A percentile compares a stretch with the other conserved stretches of the same genome.
These are phyloP conservation scores for Backusella mclennaniae DNA, from an alignment of 192 early-diverging fungal genomes.

Conservation along the genomic window DNA sequence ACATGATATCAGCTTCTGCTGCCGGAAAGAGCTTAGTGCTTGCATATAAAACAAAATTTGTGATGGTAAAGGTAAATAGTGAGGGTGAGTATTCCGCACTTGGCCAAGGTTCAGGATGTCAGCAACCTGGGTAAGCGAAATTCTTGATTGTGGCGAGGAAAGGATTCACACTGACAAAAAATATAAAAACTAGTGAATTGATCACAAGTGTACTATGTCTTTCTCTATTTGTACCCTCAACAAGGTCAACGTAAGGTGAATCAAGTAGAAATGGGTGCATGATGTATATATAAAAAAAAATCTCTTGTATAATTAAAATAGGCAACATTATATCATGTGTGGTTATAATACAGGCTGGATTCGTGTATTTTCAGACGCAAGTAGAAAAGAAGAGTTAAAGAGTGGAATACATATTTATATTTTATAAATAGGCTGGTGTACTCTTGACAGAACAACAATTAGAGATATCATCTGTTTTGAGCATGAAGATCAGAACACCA, in stretches of 20 bases:
- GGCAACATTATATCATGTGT: conserved; percentile 49
- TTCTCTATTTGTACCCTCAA: conserved; percentile 49
- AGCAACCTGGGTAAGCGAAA: conserved; percentile 32
- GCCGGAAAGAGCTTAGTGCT: conserved; percentile 25
- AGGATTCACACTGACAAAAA: not conserved
- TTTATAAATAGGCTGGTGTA: conserved; percentile 38
- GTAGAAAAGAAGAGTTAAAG: not conserved
- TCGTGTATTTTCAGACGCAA: conserved; percentile 50
- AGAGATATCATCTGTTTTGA: conserved; percentile 42
- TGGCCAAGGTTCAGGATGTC: conserved; percentile 49
- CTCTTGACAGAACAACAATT: conserved; percentile 48
- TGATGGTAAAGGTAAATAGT: conserved; percentile 23
- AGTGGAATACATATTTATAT: not conserved
- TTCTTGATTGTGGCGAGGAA: not conserved
- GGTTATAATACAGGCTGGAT: conserved; percentile 59
- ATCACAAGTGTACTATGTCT: conserved; percentile 52
- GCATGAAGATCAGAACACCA: conserved; percentile 48
- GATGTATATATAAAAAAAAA: not conserved
- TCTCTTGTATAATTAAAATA: not conserved
- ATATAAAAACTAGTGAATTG: conserved; percentile 32
- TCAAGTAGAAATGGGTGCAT: not conserved
- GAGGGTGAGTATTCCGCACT: conserved; percentile 34
- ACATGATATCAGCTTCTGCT: conserved; percentile 33
- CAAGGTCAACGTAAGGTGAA: conserved; percentile 37
- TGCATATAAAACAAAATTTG: conserved; percentile 37